A percentile compares a stretch with the other conserved stretches of the same genome.
phyloP scores from a whole-genome alignment of 805 yeast species.

The Barnettozyma vustinii region DNA sequence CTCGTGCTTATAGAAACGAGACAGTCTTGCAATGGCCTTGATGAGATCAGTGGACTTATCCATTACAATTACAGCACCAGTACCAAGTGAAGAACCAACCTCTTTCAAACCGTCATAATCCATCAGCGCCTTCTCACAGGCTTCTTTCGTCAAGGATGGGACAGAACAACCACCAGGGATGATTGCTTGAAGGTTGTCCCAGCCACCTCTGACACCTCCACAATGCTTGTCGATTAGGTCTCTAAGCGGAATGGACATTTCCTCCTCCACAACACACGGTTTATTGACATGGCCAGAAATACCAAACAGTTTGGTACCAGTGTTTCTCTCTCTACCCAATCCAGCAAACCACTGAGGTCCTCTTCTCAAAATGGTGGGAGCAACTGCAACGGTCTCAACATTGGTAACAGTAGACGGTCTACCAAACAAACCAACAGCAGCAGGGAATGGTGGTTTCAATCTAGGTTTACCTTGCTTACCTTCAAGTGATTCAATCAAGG shows the following conservation, averaged over 20 bases:
- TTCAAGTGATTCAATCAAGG: conserved; percentile 81
- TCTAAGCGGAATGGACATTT: conserved; percentile 82
- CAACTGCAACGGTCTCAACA: conserved; percentile 87
- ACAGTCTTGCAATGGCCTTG: conserved; percentile 78
- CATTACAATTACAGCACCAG: conserved; percentile 91
- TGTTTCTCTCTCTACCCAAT: conserved; percentile 80
- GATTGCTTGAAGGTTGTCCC: conserved; percentile 86
- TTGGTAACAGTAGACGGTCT: conserved; percentile 89
- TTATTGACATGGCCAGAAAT: conserved; percentile 88
- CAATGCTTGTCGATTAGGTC: conserved; percentile 84
- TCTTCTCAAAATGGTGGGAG: conserved; percentile 84
- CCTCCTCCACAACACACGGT: conserved; percentile 92
- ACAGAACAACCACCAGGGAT: conserved; percentile 91
- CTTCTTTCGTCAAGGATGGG: conserved; percentile 67
- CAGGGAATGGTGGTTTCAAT: conserved; percentile 92
- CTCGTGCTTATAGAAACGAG: conserved; percentile 86
- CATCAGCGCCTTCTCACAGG: conserved; percentile 70
- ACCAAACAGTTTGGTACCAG: conserved; percentile 80
- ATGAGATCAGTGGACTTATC: conserved; percentile 81
- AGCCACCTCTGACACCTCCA: conserved; percentile 88
- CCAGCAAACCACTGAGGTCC: conserved; percentile 85
- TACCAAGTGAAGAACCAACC: conserved; percentile 83
- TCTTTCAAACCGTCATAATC: conserved; percentile 84
- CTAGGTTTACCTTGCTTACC: conserved; percentile 94
- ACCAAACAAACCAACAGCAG: conserved; percentile 88